A percentile compares a stretch with the other conserved stretches of the same genome.
Conservation (phyloP, 345 rosid genomes). For the Triadica sebifera region DNA sequence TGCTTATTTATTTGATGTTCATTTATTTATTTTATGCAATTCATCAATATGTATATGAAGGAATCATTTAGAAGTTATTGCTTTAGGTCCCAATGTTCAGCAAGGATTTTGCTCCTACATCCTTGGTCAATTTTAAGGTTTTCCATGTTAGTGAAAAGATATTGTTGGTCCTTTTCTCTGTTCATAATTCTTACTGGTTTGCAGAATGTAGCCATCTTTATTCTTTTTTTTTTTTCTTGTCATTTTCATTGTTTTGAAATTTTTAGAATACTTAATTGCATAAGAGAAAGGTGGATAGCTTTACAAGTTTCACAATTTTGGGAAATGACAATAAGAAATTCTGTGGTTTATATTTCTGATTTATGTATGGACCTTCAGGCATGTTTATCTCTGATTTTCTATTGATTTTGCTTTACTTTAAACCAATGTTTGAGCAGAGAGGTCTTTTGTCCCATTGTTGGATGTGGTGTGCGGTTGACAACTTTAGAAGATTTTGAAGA, state of each 20-base stretch:
- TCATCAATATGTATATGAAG: not conserved
- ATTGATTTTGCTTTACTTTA: not conserved
- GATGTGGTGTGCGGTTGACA: conserved; percentile 60
- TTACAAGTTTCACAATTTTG: not conserved
- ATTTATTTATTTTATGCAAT: not conserved
- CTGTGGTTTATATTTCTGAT: not conserved
- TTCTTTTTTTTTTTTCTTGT: not conserved
- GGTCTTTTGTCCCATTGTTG: conserved; percentile 77
- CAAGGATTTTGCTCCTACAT: not conserved
- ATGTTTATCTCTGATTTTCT: not conserved
- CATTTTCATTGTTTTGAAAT: not conserved
- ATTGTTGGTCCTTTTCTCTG: not conserved
- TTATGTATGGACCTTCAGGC: not conserved
- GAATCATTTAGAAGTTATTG: not conserved
- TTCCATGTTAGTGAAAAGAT: not conserved
- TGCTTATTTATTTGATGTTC: no score
- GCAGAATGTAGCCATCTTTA: not conserved
- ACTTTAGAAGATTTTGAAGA: conserved; percentile 81
- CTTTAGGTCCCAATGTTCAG: not conserved
- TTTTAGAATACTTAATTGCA: not conserved
- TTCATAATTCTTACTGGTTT: not conserved
- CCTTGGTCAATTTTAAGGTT: not conserved
- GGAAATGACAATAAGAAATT: not conserved
- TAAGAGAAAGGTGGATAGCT: not conserved
- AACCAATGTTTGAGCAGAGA: conserved; percentile 45